Base-by-base conservation (phyloP, 148 eudicot genomes). In the Camellia lanceoleosa region DNA sequence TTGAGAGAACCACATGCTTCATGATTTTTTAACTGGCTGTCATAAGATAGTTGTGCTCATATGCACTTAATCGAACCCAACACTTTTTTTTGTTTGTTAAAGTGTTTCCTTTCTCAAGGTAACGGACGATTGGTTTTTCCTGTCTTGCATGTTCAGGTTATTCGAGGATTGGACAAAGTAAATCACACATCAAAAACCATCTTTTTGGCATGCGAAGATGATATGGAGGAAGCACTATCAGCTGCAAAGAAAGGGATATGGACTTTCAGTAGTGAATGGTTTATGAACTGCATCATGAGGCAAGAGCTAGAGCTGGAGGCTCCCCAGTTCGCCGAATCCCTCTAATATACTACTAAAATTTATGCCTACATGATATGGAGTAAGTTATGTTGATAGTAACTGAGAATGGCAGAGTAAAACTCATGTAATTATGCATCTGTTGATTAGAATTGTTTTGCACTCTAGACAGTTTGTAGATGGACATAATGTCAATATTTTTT, bases 291-390 rank as follows among this genome's bases (percentile, higher is more conserved):
- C 80, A 85, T 95, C 64, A 88, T 95, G 98, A 95, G 77, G 82
- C 98, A 95, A 90, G 95, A 92, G 74, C 94, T 94, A 16, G 97
- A 92, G 77, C 77, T 91, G 83, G 95, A 91, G 44, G 97, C 95
- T 51, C 91, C 97, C 73, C 95, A 90, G 86, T 94, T 94, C 90
- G 98, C 94, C 16, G 98, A 91, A 84, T 92, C 95, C 71, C 97
- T 94, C 49, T 94, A 84, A 84, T 18, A 30, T 30, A 30, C 38
- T 62, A 54, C 20, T 51, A 68, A 3, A 65, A 19, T 9, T 67
- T 3, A 18, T 23, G 14, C 30, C 8, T 71, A 11, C 58, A 46
- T 69, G 49, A 23, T 47, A 23, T 52, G 43, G 71, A 65, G 14
- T 23, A 63, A 51, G n/a, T 59, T 13, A 9, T 61, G 51, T 71